Evolutionary conservation across 495 filamentous ascomycete genomes (phyloP), one percentile per base, ranked within the genome.

Genomic region (Filosporella fistucella): DNA sequence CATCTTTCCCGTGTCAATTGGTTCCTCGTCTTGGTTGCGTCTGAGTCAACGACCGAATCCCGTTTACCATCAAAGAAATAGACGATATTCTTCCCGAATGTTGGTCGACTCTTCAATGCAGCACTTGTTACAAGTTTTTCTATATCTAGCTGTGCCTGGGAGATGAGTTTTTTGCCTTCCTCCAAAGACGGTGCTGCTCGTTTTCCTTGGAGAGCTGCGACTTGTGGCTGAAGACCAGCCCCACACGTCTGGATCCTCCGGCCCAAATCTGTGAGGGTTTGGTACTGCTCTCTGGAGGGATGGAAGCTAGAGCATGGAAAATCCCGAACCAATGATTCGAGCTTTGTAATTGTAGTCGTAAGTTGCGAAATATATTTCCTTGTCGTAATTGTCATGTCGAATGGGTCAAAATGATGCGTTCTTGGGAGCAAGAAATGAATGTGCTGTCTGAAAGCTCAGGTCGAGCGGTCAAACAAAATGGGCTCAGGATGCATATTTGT

Each of bases 31-130:
- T 51, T 51, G 17, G 39, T 51, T 43, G 20, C 24, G 12, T 43
- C 47, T 43, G 47, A 44, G 36, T 51, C 39, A 17, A 44, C 22
- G 14, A 51, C 18, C 22, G 28, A 51, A 51, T 51, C 47, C 28
- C 24, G 28, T 20, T 43, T 38, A 21, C 40, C 9, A 8, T 51
- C 34, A 44, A 51, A 51, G 38, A 51, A 51, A 44, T 35, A 36
- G 38, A 16, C 26, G 23, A 51, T 51, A 44, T 44, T 51, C 47
- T 21, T 51, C 29, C 10, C 29, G 24, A 51, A 51, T 51, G 26
- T 34, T 51, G 6, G 17, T 42, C 16, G 23, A 26, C 28, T 26
- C 30, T 51, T 51, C 34, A 51, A 51, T 37, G 43, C 3, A n/a
- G 20, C 26, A 21, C 25, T 44, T 7, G 47, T 13, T 35, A 51